These are phyloP conservation scores for Monosporascus sp. DNA, from an alignment of 2,329 filamentous ascomycete genomes.

Conservation along the genomic window DNA sequence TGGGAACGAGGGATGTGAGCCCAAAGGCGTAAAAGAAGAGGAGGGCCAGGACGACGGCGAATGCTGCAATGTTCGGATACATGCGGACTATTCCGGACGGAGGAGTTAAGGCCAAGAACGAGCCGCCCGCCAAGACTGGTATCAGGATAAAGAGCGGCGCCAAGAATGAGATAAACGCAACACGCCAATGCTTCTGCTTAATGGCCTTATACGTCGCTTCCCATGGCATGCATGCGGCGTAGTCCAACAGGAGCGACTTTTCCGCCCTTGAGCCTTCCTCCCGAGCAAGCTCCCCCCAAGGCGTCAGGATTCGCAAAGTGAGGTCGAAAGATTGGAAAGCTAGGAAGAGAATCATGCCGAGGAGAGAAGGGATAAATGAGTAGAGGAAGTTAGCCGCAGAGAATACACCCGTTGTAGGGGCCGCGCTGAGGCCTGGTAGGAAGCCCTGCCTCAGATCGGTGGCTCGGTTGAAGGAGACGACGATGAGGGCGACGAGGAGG, in stretches of 20 bases:
- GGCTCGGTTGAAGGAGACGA: constrained; percentile 71
- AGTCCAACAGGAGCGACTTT: constrained; percentile 63
- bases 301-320: constrained; percentile 59
- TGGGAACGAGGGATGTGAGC: constrained; percentile 56
- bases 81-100: constrained; percentile 51
- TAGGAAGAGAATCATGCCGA: constrained; percentile 64
- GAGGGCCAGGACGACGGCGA: constrained; percentile 66
- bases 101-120: constrained; percentile 69
- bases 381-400: constrained; percentile 86
- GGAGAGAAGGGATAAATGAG: constrained; percentile 63
- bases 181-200: constrained; percentile 58
- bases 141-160: constrained; percentile 55
- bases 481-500: constrained; percentile 64
- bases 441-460: constrained; percentile 66
- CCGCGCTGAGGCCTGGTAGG: constrained; percentile 57
- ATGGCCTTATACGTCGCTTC: constrained; percentile 53
- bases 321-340: constrained; percentile 62
- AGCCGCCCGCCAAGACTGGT: constrained; percentile 62
- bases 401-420: constrained; percentile 60
- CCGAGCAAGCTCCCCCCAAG: constrained; percentile 59
- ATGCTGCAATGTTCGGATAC: constrained; percentile 67
- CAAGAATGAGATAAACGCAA: constrained; percentile 56
- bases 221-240: constrained; percentile 60
- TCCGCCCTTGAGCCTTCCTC: constrained; percentile 56
- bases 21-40: constrained; percentile 64